A percentile compares a stretch with the other conserved stretches of the same genome.
phyloP scores from a whole-genome alignment of 768 basidiomycete species.

The Mrakia gelida region DNA sequence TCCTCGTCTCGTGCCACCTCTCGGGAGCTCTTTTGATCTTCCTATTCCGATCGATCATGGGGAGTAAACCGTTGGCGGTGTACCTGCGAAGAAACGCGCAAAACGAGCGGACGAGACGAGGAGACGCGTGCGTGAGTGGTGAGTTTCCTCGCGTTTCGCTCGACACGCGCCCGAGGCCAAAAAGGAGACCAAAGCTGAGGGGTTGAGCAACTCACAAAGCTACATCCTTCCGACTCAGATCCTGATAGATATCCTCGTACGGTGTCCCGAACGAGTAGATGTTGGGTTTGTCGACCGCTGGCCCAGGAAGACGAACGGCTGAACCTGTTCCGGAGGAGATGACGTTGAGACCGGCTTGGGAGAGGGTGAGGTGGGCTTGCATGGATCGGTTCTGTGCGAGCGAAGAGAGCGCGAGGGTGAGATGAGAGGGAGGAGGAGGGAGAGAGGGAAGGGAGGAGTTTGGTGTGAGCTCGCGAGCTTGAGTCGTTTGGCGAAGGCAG shows the following conservation, averaged over 20 bases:
- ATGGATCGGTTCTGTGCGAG: constrained; percentile 86
- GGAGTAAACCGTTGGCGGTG: constrained; percentile 83
- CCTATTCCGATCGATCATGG: constrained; percentile 94
- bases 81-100: constrained; percentile 55
- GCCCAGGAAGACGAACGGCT: constrained; percentile 90
- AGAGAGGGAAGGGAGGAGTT: not conserved
- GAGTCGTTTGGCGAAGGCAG: not conserved
- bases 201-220: constrained; percentile 59
- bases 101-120: not conserved
- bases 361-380: constrained; percentile 68
- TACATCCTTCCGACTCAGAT: constrained; percentile 74
- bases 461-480: not conserved
- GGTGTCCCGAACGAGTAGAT: constrained; percentile 96
- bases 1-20: constrained; percentile 88
- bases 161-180: not conserved
- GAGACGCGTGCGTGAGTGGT: not conserved
- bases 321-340: constrained; percentile 95
- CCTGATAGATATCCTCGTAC: constrained; percentile 91
- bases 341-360: constrained; percentile 72
- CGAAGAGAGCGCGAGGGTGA: not conserved
- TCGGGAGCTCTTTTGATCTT: constrained; percentile 88
- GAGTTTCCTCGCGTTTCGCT: not conserved
- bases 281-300: constrained; percentile 95
- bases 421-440: constrained; percentile 13
- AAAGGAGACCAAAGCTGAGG: not conserved